A percentile compares a stretch with the other conserved stretches of the same genome.
Conservation (phyloP, 1,284 basidiomycete species). For the Boletellus sp. region DNA sequence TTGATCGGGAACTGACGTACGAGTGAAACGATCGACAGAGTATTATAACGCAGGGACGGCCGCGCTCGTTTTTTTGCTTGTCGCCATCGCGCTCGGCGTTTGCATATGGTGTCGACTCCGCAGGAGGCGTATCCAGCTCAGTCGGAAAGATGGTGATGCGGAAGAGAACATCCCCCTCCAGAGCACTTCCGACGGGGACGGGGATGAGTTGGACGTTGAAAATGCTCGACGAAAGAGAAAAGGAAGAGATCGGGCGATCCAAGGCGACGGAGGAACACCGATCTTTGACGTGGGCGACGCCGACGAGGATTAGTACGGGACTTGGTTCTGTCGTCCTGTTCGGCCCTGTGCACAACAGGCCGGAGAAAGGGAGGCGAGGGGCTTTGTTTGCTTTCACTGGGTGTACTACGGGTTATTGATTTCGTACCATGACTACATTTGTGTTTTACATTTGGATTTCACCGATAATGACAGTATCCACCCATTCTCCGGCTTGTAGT, state of each 20-base stretch:
- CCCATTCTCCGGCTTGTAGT: constrained; percentile 51
- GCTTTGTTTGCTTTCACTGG: neutral
- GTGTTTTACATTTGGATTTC: constrained; percentile 47
- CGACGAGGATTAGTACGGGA: constrained; percentile 33
- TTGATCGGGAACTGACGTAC: neutral
- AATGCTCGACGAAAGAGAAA: constrained; percentile 33
- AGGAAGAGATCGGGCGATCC: constrained; percentile 40
- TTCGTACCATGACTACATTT: neutral
- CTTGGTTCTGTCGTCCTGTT: neutral
- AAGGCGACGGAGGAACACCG: constrained; percentile 22
- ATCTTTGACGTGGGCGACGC: constrained; percentile 51
- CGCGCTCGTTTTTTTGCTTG: constrained; percentile 74
- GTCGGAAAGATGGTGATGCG: constrained; percentile 25
- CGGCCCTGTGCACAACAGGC: neutral
- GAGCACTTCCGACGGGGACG: constrained; percentile 31
- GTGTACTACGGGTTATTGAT: neutral
- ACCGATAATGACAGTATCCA: constrained; percentile 62
- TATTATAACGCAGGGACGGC: constrained; percentile 93
- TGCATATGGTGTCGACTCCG: constrained; percentile 72
- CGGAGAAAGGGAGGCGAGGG: neutral
- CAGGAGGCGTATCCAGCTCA: constrained; percentile 43
- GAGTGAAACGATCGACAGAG: constrained; percentile 40
- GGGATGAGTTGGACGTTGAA: constrained; percentile 32
- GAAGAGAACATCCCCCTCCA: constrained; percentile 57
- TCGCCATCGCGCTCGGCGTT: constrained; percentile 65